A percentile compares a stretch with the other conserved stretches of the same genome.
phyloP scores from a whole-genome alignment of 495 filamentous ascomycete genomes.

The Daldinia caldariorum region DNA sequence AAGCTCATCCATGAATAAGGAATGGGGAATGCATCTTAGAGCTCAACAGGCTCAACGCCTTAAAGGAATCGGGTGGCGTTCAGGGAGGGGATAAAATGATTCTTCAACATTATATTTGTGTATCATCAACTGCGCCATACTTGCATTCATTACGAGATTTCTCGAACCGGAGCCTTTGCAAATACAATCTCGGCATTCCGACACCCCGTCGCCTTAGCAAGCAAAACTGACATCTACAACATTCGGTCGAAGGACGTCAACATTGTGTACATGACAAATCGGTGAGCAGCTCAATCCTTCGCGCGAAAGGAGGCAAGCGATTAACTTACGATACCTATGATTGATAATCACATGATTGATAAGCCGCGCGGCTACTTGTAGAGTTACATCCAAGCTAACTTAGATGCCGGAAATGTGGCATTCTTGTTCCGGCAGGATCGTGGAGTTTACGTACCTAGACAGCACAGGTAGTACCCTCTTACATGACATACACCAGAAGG shows the following conservation, averaged over 20 bases:
- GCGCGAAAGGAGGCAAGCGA: not conserved
- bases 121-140: slow-evolving; percentile 36
- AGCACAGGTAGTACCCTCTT: too few species aligned
- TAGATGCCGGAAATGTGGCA: not conserved
- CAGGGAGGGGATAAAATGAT: slow-evolving; percentile 2
- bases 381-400: not conserved
- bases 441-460: too few species aligned
- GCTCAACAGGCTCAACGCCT: slow-evolving; percentile 36
- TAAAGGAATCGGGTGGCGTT: slow-evolving; percentile 23
- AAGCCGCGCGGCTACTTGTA: not conserved
- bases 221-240: not conserved
- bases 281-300: not conserved
- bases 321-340: not conserved
- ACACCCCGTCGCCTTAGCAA: too few species aligned
- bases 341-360: too few species aligned
- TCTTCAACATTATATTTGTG: slow-evolving; percentile 36
- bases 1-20: slow-evolving; percentile 37
- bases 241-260: not conserved
- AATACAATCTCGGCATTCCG: not conserved
- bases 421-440: not conserved
- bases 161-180: not conserved
- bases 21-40: slow-evolving; percentile 21
- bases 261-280: not conserved
- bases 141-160: not conserved
- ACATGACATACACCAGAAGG: not conserved